These are phyloP conservation scores for Besnoitia besnoiti DNA, from an alignment of 169 alveolate species.

Conservation along the genomic window DNA sequence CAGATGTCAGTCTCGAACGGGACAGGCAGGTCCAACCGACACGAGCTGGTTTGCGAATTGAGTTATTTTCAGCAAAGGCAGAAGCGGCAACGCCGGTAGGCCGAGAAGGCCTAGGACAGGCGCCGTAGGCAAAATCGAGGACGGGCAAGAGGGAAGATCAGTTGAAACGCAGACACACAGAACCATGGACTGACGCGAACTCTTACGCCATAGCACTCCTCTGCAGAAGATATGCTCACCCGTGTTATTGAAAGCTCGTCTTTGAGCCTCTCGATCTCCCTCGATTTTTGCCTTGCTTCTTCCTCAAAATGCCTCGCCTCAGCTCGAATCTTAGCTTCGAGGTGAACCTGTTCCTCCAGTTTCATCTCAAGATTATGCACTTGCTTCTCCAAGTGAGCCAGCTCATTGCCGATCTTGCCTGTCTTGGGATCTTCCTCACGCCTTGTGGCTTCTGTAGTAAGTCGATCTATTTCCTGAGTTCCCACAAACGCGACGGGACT, in stretches of 20 bases:
- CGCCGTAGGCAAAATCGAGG: neutral
- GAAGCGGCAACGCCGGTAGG: neutral
- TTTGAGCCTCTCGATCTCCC: conserved; percentile 17
- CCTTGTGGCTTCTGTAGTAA: neutral
- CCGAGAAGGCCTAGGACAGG: neutral
- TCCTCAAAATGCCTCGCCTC: conserved; percentile 14
- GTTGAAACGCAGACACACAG: neutral
- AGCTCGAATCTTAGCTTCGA: neutral
- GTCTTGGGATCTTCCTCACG: neutral
- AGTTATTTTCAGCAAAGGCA: too few relatives aligned
- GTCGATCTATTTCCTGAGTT: neutral
- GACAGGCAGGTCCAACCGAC: too few relatives aligned
- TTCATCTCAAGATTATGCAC: neutral
- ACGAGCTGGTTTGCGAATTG: too few relatives aligned
- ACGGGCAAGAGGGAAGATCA: neutral
- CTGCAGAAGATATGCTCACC: neutral
- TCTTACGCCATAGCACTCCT: too few relatives aligned
- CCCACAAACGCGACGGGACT: too few relatives aligned
- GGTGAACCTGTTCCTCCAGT: neutral
- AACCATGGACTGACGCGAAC: neutral
- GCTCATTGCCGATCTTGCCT: neutral
- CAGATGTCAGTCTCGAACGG: too few relatives aligned
- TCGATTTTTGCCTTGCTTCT: neutral
- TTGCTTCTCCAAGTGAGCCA: conserved; percentile 22
- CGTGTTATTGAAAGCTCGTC: neutral